phyloP scores from a whole-genome alignment of 129 eudicot genomes.

The Pittosporum tobira region DNA sequence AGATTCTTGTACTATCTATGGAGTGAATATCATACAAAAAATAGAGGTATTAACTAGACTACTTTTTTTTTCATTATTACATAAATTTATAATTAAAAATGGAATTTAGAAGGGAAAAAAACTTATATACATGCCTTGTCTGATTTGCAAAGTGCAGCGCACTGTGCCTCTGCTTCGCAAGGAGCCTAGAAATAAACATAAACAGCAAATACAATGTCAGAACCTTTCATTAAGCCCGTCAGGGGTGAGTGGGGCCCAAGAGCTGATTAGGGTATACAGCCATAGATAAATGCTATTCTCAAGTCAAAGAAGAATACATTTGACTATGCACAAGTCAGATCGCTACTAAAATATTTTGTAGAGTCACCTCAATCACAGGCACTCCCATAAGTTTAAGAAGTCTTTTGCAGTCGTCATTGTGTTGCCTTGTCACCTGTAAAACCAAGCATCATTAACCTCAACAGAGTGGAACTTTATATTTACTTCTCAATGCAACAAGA shows the following conservation, averaged over 20 bases:
- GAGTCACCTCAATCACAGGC: conserved; percentile 84
- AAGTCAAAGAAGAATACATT: not conserved
- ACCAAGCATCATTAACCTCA: not conserved
- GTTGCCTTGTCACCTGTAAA: conserved; percentile 78
- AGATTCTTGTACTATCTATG: not conserved
- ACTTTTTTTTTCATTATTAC: not conserved
- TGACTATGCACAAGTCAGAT: conserved; percentile 2
- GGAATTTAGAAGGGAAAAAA: not conserved
- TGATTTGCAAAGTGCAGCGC: conserved; percentile 94
- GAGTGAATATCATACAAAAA: not conserved
- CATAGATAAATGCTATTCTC: not conserved
- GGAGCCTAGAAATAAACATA: conserved; percentile 58
- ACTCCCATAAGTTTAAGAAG: conserved; percentile 91
- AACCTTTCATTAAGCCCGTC: not conserved
- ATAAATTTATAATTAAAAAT: not conserved
- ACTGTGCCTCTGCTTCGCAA: conserved; percentile 98
- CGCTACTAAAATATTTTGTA: not conserved
- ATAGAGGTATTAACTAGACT: not conserved
- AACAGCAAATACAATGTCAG: conserved; percentile 3
- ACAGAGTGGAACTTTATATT: not conserved
- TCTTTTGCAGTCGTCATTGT: conserved; percentile 88
- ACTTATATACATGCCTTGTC: conserved; percentile 49
- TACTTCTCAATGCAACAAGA: not conserved
- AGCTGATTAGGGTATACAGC: not conserved
- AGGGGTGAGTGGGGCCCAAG: not conserved